Evolutionary conservation across 2,329 filamentous ascomycete species (phyloP).

Genomic region (Tetracladium maxilliforme): DNA sequence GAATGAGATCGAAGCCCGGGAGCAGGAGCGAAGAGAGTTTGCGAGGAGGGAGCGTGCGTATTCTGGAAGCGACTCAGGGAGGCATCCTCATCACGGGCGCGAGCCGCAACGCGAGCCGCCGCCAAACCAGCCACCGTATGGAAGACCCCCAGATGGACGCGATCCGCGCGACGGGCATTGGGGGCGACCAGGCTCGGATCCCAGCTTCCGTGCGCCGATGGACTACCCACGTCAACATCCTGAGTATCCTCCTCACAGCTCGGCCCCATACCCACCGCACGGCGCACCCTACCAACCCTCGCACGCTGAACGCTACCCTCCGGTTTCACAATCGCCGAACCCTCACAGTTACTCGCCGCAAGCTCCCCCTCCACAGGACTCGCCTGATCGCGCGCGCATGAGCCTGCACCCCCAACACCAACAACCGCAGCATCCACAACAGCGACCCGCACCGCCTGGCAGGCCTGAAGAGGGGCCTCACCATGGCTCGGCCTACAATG

Average conservation of each 20-base stretch:
- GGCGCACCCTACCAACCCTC: too few species aligned
- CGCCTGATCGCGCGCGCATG: too few species aligned
- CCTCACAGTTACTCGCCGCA: too few species aligned
- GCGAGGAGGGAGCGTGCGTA: conserved; percentile 10
- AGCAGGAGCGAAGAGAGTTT: conserved; percentile 5
- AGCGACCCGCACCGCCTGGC: conserved; percentile 4
- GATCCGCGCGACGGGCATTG: conserved; percentile 17
- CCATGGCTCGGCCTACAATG: conserved; percentile 1
- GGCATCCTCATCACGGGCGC: conserved; percentile 27
- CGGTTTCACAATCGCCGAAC: too few species aligned
- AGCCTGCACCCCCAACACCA: conserved; percentile 5
- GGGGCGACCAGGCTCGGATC: conserved; percentile 2
- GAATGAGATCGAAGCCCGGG: conserved; percentile 5
- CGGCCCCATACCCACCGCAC: too few species aligned
- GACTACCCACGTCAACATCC: too few species aligned
- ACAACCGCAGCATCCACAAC: conserved; percentile 10
- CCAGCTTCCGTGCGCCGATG: conserved; percentile 2
- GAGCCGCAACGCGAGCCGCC: conserved; percentile 21
- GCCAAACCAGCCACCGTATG: conserved; percentile 23
- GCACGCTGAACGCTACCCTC: too few species aligned
- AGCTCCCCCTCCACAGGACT: too few species aligned
- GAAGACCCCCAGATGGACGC: conserved; percentile 23
- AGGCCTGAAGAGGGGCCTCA: conserved; percentile 2
- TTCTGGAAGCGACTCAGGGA: conserved; percentile 29
- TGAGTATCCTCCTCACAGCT: conserved; percentile 1